Percentiles rank a stretch among this genome's conserved stretches.
Evolutionary conservation across 164 flowering plant genomes (phyloP).

Genomic region (Buxus sempervirens): DNA sequence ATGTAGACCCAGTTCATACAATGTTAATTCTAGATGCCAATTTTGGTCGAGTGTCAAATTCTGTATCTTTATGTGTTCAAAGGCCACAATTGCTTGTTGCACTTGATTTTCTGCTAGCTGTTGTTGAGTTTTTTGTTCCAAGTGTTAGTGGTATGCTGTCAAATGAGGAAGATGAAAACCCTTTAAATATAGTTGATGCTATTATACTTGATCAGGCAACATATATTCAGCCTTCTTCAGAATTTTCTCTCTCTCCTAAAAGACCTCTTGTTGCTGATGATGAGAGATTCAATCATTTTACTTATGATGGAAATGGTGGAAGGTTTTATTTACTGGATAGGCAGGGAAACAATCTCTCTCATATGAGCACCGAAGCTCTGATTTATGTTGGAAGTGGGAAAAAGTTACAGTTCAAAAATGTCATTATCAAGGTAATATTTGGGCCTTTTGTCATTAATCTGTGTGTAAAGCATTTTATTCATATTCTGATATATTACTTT

Average conservation of each 20-base stretch:
- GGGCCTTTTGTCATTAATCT: background rate
- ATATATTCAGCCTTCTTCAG: constrained; percentile 52
- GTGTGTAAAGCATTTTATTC: background rate
- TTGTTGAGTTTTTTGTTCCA: constrained; percentile 94
- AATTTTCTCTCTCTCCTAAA: constrained; percentile 68
- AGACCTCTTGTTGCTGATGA: constrained; percentile 75
- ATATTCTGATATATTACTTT: constrained; percentile 9
- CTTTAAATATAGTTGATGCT: constrained; percentile 45
- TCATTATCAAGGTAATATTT: constrained; percentile 59
- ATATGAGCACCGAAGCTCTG: constrained; percentile 58
- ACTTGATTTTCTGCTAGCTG: constrained; percentile 91
- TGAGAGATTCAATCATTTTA: constrained; percentile 68
- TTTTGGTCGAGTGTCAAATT: constrained; percentile 48
- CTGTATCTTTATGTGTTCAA: constrained; percentile 62
- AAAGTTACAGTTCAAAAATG: constrained; percentile 74
- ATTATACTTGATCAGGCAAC: constrained; percentile 59
- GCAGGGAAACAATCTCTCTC: constrained; percentile 45
- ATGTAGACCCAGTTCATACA: constrained; percentile 40
- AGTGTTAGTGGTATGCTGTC: constrained; percentile 47
- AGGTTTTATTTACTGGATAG: constrained; percentile 59
- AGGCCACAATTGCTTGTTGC: constrained; percentile 96
- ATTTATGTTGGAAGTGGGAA: constrained; percentile 86
- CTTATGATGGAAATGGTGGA: constrained; percentile 92
- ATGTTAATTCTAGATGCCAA: constrained; percentile 92
- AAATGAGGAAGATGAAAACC: constrained; percentile 51